A percentile compares a stretch with the other conserved stretches of the same genome.
Evolutionary conservation across 2,329 filamentous ascomycete genomes (phyloP).

Genomic region (Chaetomium globosum): DNA sequence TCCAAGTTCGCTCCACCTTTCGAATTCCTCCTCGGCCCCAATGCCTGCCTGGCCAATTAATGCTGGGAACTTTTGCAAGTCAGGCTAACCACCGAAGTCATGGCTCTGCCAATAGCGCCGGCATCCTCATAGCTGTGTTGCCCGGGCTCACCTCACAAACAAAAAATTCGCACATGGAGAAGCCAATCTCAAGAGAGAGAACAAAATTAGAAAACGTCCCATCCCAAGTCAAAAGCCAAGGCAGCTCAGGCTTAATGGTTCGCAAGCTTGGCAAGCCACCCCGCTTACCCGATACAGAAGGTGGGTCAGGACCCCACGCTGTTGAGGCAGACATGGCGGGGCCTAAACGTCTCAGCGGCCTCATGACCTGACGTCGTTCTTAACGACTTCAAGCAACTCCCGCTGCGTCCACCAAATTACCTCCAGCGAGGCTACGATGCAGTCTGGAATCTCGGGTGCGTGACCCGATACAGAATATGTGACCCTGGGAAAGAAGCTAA

Average conservation of each 20-base stretch:
- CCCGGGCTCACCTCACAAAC: background rate
- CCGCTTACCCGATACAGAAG: conserved; percentile 5
- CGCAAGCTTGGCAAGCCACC: too few species aligned
- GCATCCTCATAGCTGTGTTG: background rate
- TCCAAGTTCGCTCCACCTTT: background rate
- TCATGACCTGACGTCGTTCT: conserved; percentile 9
- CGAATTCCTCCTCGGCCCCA: too few species aligned
- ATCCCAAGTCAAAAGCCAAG: background rate
- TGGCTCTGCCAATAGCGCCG: background rate
- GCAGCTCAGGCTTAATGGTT: background rate
- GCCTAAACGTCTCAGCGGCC: background rate
- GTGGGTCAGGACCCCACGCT: conserved; percentile 2
- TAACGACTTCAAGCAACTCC: background rate
- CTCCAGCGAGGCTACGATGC: conserved; percentile 28
- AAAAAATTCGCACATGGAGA: background rate
- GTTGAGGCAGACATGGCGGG: conserved; percentile 5
- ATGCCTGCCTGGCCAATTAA: background rate
- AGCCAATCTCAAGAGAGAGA: background rate
- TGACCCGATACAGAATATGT: background rate
- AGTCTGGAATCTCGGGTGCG: conserved; percentile 38
- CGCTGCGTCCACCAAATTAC: background rate
- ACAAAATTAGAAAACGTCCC: background rate
- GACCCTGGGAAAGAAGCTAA: background rate
- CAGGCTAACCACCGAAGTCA: background rate
- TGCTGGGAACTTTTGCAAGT: conserved; percentile 17